These are phyloP conservation scores for Metschnikowia dekortorum DNA, from an alignment of 805 yeast genomes.

Conservation along the genomic window DNA sequence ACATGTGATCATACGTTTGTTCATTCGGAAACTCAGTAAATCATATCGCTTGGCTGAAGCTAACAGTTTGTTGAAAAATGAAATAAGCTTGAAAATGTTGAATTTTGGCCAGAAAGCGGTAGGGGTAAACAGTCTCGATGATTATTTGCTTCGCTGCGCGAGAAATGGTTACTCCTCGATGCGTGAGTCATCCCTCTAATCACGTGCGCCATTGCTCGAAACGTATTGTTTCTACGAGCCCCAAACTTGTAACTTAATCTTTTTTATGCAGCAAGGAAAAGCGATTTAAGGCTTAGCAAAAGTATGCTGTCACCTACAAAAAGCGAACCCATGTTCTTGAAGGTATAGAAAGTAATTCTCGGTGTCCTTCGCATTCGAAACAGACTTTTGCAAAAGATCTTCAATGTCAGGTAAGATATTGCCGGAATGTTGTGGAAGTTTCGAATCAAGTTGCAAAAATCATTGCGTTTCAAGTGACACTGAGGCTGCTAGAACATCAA, in stretches of 20 bases:
- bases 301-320: no score
- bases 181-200: not conserved
- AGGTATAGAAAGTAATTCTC: not conserved
- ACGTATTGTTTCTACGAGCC: not conserved
- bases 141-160: not conserved
- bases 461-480: no score
- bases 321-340: not conserved
- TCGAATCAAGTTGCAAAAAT: no score
- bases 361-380: not conserved
- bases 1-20: not conserved
- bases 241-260: not conserved
- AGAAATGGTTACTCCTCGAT: not conserved
- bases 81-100: conserved; percentile 2
- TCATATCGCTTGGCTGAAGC: not conserved
- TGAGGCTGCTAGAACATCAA: no score
- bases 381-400: not conserved
- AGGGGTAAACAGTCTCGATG: not conserved
- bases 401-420: no score
- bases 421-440: no score
- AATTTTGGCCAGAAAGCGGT: conserved; percentile 1
- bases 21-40: not conserved
- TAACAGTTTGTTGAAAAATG: not conserved
- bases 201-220: not conserved
- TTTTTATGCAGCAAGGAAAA: no score
- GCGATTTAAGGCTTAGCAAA: no score